A percentile compares a stretch with the other conserved stretches of the same genome.
Evolutionary conservation across 2,329 filamentous ascomycete genomes (phyloP).

Genomic region (Gaeumannomyces sp.): DNA sequence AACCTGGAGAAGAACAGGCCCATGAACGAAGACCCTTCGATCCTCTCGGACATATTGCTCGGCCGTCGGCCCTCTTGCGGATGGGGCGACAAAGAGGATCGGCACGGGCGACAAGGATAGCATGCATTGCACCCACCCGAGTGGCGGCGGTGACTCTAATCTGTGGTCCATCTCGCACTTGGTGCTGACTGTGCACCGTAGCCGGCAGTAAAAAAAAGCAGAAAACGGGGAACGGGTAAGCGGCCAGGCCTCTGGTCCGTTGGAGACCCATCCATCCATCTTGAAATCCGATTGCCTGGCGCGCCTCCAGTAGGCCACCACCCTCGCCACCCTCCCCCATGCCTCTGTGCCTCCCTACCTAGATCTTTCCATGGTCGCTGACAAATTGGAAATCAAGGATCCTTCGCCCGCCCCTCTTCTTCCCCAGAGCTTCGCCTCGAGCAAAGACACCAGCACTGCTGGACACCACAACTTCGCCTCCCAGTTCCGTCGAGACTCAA

Average conservation of each 20-base stretch:
- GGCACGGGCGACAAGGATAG: neutral
- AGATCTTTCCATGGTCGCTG: slow-evolving; percentile 13
- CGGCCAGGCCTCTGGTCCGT: neutral
- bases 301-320: no score
- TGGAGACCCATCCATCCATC: neutral
- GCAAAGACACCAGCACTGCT: slow-evolving; percentile 5
- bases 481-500: neutral
- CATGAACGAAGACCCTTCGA: neutral
- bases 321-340: neutral
- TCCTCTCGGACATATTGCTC: neutral
- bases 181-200: neutral
- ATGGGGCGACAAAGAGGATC: neutral
- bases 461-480: slow-evolving; percentile 11
- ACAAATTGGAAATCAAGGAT: slow-evolving; percentile 21
- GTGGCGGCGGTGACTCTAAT: neutral
- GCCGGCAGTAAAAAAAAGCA: neutral
- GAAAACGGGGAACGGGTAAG: neutral
- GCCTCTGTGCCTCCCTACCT: neutral
- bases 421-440: slow-evolving; percentile 6
- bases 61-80: neutral
- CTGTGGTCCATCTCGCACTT: neutral
- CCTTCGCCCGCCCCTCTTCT: slow-evolving; percentile 14
- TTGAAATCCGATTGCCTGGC: no score
- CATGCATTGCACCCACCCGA: neutral
- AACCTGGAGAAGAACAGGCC: neutral